Base-by-base conservation (phyloP, 2,329 filamentous ascomycete genomes). In the Aureobasidium sp. region DNA sequence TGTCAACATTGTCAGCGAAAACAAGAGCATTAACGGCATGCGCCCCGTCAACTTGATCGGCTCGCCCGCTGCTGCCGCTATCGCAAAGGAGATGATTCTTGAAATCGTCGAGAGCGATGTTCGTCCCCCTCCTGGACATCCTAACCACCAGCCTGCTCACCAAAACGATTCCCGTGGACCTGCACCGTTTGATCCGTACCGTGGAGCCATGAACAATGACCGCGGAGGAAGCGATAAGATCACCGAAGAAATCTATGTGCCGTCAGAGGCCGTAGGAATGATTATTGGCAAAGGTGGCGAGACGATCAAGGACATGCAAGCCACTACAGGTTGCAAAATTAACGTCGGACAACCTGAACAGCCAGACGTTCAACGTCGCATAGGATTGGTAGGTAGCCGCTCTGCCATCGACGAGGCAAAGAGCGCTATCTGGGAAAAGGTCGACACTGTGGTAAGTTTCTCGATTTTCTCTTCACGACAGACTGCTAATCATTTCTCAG, bases 101-200 rank as follows among this genome's bases (percentile, higher is more conserved):
- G 89, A 95, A 66, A 95, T 95, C 65, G 90, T 95, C 50, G 90
- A 95, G 61, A 95, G 88, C 70, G 90, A 95, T 68, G 90, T 83
- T 57, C 60, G 64, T 35, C 50, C 37, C 6, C 49, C 48, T 27
- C 68, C 51, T 25, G 53, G 48, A 8, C 35, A 41, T 14, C 34
- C 30, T 12, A 24, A 24, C 14, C 47, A 39, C 35, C 48, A 40
- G 27, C 19, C 48, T 8, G 57, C 57, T 24, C 56, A 57, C 30
- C 48, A 41, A 4, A 16, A n/a, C 21, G 48, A 51, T 6, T 24
- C 47, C 56, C 35, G 42, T 62, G 66, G 71, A 42, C 35, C 48
- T 25, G 45, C 45, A 11, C 24, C 34, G 12, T 60, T 62, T 24
- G 62, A 58, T 29, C 49, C 38, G 14, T 63, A 58, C 56, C 72